These are phyloP conservation scores for Physaria fendleri DNA, from an alignment of 345 rosid species.

Conservation along the genomic window DNA sequence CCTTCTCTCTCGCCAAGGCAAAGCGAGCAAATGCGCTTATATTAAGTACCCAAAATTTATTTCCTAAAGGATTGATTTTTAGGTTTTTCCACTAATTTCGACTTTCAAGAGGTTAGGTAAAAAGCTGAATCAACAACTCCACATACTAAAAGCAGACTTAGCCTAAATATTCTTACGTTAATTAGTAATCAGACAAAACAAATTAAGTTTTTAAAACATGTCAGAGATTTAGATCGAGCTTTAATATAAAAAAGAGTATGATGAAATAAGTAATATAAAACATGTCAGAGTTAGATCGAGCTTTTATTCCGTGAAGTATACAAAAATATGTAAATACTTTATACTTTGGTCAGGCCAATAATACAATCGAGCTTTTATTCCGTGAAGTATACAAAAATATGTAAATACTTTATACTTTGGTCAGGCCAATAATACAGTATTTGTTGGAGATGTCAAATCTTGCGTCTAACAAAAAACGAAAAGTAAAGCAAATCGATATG, in stretches of 20 bases:
- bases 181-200: constrained; percentile 13
- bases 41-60: neutral
- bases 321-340: no score
- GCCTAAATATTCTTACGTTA: constrained; percentile 14
- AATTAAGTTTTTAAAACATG: neutral
- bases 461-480: neutral
- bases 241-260: neutral
- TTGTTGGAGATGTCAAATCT: constrained; percentile 17
- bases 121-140: neutral
- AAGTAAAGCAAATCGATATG: constrained; percentile 5
- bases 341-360: no score
- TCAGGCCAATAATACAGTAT: neutral
- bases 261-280: neutral
- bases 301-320: no score
- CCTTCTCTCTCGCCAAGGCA: constrained; percentile 3
- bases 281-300: no score
- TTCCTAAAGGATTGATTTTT: neutral
- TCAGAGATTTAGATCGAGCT: constrained; percentile 16
- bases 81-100: neutral
- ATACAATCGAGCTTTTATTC: no score
- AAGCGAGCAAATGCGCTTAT: constrained; percentile 19
- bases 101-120: neutral
- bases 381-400: neutral
- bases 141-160: neutral
- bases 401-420: neutral